Evolutionary conservation across 1,284 basidiomycete species (phyloP).

Genomic region (Melampsora medusae): DNA sequence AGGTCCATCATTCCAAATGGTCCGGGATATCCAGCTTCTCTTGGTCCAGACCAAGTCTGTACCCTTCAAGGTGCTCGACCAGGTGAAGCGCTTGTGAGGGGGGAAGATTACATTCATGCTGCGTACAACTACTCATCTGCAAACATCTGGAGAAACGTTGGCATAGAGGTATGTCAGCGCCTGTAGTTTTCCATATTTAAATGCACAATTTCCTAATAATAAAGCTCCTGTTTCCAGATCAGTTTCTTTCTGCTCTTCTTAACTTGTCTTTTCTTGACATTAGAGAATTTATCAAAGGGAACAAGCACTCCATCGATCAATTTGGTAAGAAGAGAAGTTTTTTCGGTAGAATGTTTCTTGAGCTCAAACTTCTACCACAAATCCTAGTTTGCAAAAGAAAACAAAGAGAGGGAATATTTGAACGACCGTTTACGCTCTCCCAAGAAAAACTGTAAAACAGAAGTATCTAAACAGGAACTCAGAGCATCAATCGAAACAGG

Average conservation of each 20-base stretch:
- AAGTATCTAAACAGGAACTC: conserved; percentile 49
- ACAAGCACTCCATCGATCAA: conserved; percentile 8
- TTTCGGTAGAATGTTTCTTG: too few species aligned
- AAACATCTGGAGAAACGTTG: conserved; percentile 59
- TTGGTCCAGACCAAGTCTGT: conserved; percentile 58
- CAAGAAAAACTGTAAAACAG: conserved; percentile 60
- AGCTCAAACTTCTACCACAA: too few species aligned
- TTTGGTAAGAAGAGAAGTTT: neutral
- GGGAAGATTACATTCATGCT: conserved; percentile 54
- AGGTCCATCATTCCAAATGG: conserved; percentile 55
- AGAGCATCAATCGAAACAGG: conserved; percentile 54
- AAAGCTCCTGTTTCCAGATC: conserved; percentile 47
- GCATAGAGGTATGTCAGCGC: conserved; percentile 49
- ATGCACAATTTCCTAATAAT: neutral
- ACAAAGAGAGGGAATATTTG: conserved; percentile 65
- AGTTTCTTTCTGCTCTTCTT: conserved; percentile 9
- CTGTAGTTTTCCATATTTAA: neutral
- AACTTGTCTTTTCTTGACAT: conserved; percentile 56
- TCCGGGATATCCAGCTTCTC: conserved; percentile 52
- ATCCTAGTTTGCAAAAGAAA: conserved; percentile 65
- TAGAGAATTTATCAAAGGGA: conserved; percentile 12
- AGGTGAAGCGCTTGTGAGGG: conserved; percentile 54
- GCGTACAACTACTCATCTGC: conserved; percentile 55
- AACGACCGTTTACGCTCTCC: conserved; percentile 66
- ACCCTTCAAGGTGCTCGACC: conserved; percentile 53